Evolutionary conservation across 1,284 basidiomycete species (phyloP).

Genomic region (Naganishia albida): DNA sequence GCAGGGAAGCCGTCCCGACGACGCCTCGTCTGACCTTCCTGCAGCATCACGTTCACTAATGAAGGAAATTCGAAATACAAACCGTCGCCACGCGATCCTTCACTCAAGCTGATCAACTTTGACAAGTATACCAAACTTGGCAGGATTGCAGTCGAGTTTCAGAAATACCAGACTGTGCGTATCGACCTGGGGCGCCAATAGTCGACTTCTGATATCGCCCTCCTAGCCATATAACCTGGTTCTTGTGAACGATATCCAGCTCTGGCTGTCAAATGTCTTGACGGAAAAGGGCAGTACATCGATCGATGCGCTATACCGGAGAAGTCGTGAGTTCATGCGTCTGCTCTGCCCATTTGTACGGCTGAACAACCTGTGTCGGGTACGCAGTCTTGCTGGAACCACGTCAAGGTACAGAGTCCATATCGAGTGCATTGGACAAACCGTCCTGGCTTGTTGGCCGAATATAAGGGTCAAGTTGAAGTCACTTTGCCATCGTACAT

Average conservation of each 20-base stretch:
- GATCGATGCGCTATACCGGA: conserved; percentile 53
- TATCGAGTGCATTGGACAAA: conserved; percentile 29
- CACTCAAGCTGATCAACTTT: conserved; percentile 87
- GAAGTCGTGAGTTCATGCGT: conserved; percentile 45
- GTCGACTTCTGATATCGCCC: not conserved
- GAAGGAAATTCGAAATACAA: conserved; percentile 89
- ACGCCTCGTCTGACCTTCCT: conserved; percentile 22
- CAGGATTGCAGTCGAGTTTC: conserved; percentile 86
- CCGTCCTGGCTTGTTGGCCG: conserved; percentile 35
- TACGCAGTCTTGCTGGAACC: conserved; percentile 52
- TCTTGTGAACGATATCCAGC: conserved; percentile 50
- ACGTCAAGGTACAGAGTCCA: conserved; percentile 41
- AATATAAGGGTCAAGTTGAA: not conserved
- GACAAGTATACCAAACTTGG: conserved; percentile 92
- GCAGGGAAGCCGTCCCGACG: not conserved
- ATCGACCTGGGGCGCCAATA: too few species aligned
- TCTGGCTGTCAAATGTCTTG: conserved; percentile 46
- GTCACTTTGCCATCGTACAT: not conserved
- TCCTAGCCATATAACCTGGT: conserved; percentile 50
- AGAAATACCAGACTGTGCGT: conserved; percentile 76
- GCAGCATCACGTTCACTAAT: conserved; percentile 81
- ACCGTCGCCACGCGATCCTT: conserved; percentile 71
- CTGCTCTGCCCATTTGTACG: not conserved
- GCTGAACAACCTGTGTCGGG: not conserved
- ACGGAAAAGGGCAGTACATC: conserved; percentile 51